phyloP scores from a whole-genome alignment of 768 basidiomycete species.

The Asterophora lycoperdoides region DNA sequence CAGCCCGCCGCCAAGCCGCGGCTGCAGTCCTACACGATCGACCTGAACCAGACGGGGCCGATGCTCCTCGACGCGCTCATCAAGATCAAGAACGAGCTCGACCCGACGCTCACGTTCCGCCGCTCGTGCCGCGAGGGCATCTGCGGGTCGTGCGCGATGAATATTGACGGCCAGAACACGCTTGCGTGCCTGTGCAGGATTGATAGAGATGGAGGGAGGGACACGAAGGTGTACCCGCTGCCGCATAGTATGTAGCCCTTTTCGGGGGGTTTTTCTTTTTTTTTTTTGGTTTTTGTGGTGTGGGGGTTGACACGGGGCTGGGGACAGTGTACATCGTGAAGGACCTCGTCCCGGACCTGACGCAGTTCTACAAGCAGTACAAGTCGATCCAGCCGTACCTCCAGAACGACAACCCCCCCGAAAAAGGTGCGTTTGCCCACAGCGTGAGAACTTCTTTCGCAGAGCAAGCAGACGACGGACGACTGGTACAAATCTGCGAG shows the following conservation, averaged over 20 bases:
- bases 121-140: conserved; percentile 93
- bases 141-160: conserved; percentile 98
- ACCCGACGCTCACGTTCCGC: conserved; percentile 95
- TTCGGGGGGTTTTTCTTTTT: too few species aligned
- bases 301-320: too few species aligned
- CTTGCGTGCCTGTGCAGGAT: conserved; percentile 96
- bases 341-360: conserved; percentile 92
- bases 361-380: conserved; percentile 98
- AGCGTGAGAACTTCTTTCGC: too few species aligned
- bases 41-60: conserved; percentile 92
- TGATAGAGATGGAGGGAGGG: conserved; percentile 66
- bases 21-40: conserved; percentile 87
- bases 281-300: too few species aligned
- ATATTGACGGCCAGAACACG: conserved; percentile 97
- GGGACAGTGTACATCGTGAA: conserved; percentile 93
- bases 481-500: too few species aligned
- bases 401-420: conserved; percentile 89
- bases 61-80: conserved; percentile 96
- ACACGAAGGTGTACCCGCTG: conserved; percentile 91
- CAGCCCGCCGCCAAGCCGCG: conserved; percentile 87
- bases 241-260: conserved; percentile 77
- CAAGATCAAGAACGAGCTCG: conserved; percentile 98
- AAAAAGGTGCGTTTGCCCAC: conserved; percentile 40
- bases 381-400: conserved; percentile 98
- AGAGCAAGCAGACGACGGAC: too few species aligned